Evolutionary conservation across 1,284 basidiomycete species (phyloP), one percentile per base, ranked within the genome.

Genomic region (Trametes polyzona): DNA sequence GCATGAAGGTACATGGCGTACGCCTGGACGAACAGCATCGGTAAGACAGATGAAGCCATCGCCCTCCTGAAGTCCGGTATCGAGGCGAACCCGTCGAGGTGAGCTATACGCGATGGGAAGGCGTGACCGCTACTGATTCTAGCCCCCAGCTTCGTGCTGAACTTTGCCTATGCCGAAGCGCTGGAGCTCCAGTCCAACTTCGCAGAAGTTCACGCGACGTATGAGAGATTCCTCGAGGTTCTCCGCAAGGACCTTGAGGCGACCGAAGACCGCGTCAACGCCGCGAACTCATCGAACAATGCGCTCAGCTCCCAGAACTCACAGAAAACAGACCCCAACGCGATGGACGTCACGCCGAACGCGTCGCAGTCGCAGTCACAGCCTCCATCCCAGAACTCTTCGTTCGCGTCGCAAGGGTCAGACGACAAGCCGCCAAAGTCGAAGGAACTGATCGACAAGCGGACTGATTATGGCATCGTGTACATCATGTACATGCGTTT

Each of bases 401-500:
- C 81, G n/a, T 76, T 76, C 48, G 67, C 65, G 26, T 74, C 76
- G 3, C 73, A 80, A 35, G 64, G 63, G 47, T 70, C 74, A n/a
- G 71, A 86, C 19, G 79, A 81, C 29, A 81, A 78, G 59, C 75
- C 76, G 11, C 71, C 73, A 16, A 77, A 77, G 64, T 70, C 69
- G 41, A 83, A 82, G 65, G 81, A 89, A 65, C 72, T 90, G 50
- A 73, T 78, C 62, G 83, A 88, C 63, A 74, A 85, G 68, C 76
- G 81, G 75, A 83, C 82, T 65, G 87, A 86, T 65, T 91, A 84
- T 67, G 88, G 83, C 54, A 76, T 83, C 55, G 89, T 81, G 16
- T 90, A 82, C 76, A 88, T 88, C 71, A 90, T 95, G 81, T 95
- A 96, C 72, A 98, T 99, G 89, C 84, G 96, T 14, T 98, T 95